Evolutionary conservation across 139 green algal species (phyloP).

Genomic region (Chlamydomonas eustigma): DNA sequence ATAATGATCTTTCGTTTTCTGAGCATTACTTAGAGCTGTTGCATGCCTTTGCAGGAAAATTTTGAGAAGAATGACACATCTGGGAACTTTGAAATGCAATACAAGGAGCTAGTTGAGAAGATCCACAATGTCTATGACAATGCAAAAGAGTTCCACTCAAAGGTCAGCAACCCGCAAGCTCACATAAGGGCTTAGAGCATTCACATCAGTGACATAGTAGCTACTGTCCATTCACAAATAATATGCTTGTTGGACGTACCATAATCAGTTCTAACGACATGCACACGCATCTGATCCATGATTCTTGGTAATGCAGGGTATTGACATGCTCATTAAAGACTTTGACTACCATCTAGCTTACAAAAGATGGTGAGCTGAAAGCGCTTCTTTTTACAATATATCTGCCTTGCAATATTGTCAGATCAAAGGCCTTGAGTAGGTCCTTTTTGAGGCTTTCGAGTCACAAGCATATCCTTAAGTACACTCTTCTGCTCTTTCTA

Average conservation of each 20-base stretch:
- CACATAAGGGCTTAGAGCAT: background rate
- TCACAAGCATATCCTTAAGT: background rate
- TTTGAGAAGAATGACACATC: slow-evolving; percentile 19
- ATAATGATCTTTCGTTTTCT: too few relatives aligned
- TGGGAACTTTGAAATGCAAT: slow-evolving; percentile 18
- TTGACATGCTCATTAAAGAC: slow-evolving; percentile 29
- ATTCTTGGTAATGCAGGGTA: slow-evolving; percentile 19
- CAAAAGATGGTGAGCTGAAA: slow-evolving; percentile 27
- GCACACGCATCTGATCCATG: background rate
- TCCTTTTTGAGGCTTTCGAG: background rate
- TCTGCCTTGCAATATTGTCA: too few relatives aligned
- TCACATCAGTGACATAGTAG: too few relatives aligned
- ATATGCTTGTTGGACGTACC: too few relatives aligned
- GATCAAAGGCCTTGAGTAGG: background rate
- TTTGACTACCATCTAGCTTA: slow-evolving; percentile 33
- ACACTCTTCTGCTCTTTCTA: background rate
- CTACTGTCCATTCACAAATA: too few relatives aligned
- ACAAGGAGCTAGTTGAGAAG: slow-evolving; percentile 25
- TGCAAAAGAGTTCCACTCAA: slow-evolving; percentile 24
- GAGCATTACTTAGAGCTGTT: too few relatives aligned
- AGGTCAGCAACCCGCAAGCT: slow-evolving; percentile 9
- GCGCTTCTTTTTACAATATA: too few relatives aligned
- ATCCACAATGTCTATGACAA: slow-evolving; percentile 21
- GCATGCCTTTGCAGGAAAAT: slow-evolving; percentile 20
- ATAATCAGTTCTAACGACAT: too few relatives aligned